These are phyloP conservation scores for Kwoniella pini DNA, from an alignment of 768 basidiomycete species.

Conservation along the genomic window DNA sequence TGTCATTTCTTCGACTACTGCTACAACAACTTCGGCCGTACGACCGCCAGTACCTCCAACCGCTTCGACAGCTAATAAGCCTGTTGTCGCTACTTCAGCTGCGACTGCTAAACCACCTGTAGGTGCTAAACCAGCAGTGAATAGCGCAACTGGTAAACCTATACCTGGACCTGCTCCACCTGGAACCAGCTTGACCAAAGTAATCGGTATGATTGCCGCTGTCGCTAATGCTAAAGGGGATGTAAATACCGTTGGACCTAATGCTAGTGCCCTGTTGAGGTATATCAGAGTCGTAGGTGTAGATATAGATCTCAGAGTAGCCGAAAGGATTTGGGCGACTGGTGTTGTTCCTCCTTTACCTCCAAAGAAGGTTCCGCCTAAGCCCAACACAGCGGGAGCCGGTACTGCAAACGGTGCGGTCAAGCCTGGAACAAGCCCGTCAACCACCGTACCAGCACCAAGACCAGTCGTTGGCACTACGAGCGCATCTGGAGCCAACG, in stretches of 20 bases:
- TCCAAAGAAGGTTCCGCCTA: slow-evolving; percentile 12
- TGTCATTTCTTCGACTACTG: background rate
- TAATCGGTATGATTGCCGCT: slow-evolving; percentile 46
- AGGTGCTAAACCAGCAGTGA: slow-evolving; percentile 12
- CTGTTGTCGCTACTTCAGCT: background rate
- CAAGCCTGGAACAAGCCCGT: background rate
- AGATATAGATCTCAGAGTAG: slow-evolving; percentile 42
- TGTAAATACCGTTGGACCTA: slow-evolving; percentile 43
- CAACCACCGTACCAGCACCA: no score
- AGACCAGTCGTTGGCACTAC: no score
- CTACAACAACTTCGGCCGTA: background rate
- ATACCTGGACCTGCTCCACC: slow-evolving; percentile 40
- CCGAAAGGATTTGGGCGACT: slow-evolving; percentile 46
- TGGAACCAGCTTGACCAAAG: slow-evolving; percentile 40
- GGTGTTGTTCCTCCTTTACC: slow-evolving; percentile 41
- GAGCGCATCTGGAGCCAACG: no score
- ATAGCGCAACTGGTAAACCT: slow-evolving; percentile 11
- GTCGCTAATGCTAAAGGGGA: slow-evolving; percentile 43
- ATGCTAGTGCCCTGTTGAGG: slow-evolving; percentile 38
- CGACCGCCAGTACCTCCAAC: background rate
- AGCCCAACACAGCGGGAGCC: background rate
- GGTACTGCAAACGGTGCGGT: background rate
- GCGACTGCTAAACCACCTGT: background rate
- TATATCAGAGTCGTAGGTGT: slow-evolving; percentile 47
- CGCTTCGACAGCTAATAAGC: slow-evolving; percentile 1